Percentiles rank a stretch among this genome's conserved stretches.
These are phyloP conservation scores for Pichia scutulata DNA, from an alignment of 805 yeast genomes.

Conservation along the genomic window DNA sequence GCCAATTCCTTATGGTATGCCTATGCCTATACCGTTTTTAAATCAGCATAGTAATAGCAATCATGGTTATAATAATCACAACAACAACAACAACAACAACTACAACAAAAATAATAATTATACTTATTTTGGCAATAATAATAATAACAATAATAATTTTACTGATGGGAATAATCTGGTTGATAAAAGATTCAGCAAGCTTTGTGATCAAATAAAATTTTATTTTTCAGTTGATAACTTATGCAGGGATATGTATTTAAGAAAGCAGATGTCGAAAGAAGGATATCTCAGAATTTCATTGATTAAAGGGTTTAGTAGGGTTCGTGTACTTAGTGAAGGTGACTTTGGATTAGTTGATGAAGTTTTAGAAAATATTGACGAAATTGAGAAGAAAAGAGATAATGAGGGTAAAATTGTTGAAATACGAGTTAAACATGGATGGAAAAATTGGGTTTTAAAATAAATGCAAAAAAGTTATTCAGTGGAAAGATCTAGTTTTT, in stretches of 20 bases:
- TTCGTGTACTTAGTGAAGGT: conserved; percentile 48
- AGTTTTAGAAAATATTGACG: conserved; percentile 13
- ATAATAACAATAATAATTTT: not conserved
- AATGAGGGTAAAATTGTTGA: conserved; percentile 33
- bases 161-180: not conserved
- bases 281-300: conserved; percentile 60
- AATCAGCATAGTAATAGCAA: not conserved
- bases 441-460: conserved; percentile 65
- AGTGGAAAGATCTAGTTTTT: not conserved
- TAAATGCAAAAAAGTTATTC: not conserved
- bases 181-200: conserved; percentile 11
- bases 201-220: conserved; percentile 62
- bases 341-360: conserved; percentile 34
- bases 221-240: conserved; percentile 84
- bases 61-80: not conserved
- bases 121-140: not conserved
- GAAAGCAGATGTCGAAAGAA: conserved; percentile 64
- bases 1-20: not conserved
- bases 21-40: not conserved
- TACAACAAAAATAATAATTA: too few species aligned
- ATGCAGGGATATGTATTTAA: conserved; percentile 69
- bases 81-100: not conserved
- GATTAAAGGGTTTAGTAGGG: conserved; percentile 63
- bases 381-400: conserved; percentile 24
- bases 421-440: conserved; percentile 51